Base-by-base conservation (phyloP, 805 yeast species). In the Candida verbasci region DNA sequence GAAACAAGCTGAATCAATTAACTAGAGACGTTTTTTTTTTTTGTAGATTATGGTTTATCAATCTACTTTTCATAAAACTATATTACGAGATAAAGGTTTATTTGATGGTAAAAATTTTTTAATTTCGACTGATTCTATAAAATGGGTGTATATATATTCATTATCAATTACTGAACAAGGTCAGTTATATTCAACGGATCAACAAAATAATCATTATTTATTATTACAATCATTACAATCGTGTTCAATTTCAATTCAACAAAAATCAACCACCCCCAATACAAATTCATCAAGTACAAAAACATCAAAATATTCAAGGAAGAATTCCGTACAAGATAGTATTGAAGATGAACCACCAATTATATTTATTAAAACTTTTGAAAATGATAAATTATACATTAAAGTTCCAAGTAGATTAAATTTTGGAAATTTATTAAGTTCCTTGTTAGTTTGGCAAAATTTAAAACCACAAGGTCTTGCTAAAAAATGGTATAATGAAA, bases 391-490 rank as follows among this genome's bases (percentile, higher is more conserved):
- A 47, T 41, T 65, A 17, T 67, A 65, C 48, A 49, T 62, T 44
- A 46, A 62, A 37, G 53, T 72, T 9, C 52, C 60, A 4, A 52
- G 63, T 9, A 62, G 59, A 38, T 37, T 52, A 23, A 60, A 53
- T 34, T 74, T 78, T 39, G 58, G 70, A 22, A 55, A 60, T 29
- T 49, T 79, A 17, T 47, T 78, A 17, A 58, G 73, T 31, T 47
- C 68, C 7, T 50, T 79, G 31, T 45, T 76, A 17, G 73, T 77
- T 36, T 79, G 86, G 86, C 78, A 76, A 42, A 62, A 68, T 25
- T 49, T 78, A 47, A 69, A 60, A 38, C 74, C 76, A 6, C 62
- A 56, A 28, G 82, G 82, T 0, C 56, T 77, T 8, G 73, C 71
- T 22, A 70, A 76, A 42, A 78, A 78, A 48, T 73, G 78, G 78